Base-by-base conservation (phyloP, 2,329 filamentous ascomycete species). In the Epichloe hybrida region DNA sequence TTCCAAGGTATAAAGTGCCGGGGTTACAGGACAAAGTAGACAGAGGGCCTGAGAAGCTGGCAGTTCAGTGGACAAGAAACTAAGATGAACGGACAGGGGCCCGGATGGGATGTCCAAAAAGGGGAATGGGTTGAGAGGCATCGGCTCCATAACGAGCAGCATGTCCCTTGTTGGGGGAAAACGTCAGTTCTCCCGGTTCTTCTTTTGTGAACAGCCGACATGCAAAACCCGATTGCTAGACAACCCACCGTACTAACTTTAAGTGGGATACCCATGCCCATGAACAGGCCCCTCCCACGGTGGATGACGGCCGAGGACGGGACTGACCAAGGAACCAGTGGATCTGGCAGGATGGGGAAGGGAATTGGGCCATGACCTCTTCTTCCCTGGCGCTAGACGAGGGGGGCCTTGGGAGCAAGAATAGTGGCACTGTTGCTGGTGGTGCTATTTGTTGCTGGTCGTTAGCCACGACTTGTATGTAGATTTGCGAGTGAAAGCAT, bases 71-170 rank as follows among this genome's bases (percentile, higher is more conserved):
- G 36, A 55, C 50, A 55, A 54, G 54, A 54, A 58, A 48, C 55
- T 51, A 45, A 55, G 57, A 58, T 59, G 54, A 60, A 64, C 60
- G 59, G 54, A 58, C 59, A 61, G 55, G 61, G 60, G 63, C 62
- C 62, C 62, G 66, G 63, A 65, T 65, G 60, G 59, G 55, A 60
- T 61, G 54, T 57, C 67, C 67, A 61, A 61, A 67, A 66, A 59
- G 60, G 65, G 66, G 61, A 68, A 67, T 68, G 62, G 60, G 60
- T 58, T 65, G 63, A 63, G 62, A 64, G 57, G 57, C 49, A 35
- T 57, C 54, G 56, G 54, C 55, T 51, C 57, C 54, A 58, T 56
- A 56, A 55, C 52, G 35, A 54, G 37, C 46, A 50, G 49, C 50
- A 47, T 45, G 38, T 46, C 54, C 36, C 27, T 9, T 31, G 46